Percentiles rank a stretch among this genome's conserved stretches.
Evolutionary conservation across 1,284 basidiomycete genomes (phyloP).

Genomic region (Ustilago shanxiensis): DNA sequence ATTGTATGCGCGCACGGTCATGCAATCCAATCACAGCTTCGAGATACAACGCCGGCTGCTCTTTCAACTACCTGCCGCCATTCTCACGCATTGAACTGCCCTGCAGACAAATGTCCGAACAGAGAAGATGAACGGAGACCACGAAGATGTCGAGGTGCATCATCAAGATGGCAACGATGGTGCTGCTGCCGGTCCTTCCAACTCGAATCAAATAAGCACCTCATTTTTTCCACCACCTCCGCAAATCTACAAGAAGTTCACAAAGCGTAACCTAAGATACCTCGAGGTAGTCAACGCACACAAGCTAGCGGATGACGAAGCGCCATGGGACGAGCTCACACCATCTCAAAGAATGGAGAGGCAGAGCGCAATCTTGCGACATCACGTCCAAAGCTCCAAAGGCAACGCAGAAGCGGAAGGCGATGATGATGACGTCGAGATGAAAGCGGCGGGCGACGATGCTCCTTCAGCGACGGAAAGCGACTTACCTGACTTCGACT

Average conservation of each 20-base stretch:
- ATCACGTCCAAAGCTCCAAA: background rate
- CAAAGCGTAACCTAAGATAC: constrained; percentile 50
- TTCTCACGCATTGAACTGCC: background rate
- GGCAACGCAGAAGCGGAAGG: background rate
- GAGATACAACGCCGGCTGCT: background rate
- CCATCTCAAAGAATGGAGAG: constrained; percentile 27
- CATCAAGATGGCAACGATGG: constrained; percentile 12
- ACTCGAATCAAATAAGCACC: constrained; percentile 51
- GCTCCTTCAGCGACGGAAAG: background rate
- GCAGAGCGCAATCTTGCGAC: constrained; percentile 31
- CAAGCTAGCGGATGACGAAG: constrained; percentile 21
- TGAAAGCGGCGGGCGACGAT: constrained; percentile 8
- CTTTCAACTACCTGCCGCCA: background rate
- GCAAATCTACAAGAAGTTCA: constrained; percentile 55
- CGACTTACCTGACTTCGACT: constrained; percentile 53
- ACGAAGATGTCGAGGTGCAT: constrained; percentile 8
- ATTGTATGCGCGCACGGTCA: constrained; percentile 14
- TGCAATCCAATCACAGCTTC: background rate
- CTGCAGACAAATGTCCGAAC: background rate
- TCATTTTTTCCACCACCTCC: constrained; percentile 65
- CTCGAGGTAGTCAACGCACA: constrained; percentile 46
- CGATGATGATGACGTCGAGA: constrained; percentile 20
- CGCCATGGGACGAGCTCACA: constrained; percentile 32
- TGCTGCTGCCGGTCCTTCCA: constrained; percentile 26
- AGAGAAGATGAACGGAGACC: constrained; percentile 29